Conservation (phyloP, 2,329 filamentous ascomycete genomes). For the Scytalidium lignicola region DNA sequence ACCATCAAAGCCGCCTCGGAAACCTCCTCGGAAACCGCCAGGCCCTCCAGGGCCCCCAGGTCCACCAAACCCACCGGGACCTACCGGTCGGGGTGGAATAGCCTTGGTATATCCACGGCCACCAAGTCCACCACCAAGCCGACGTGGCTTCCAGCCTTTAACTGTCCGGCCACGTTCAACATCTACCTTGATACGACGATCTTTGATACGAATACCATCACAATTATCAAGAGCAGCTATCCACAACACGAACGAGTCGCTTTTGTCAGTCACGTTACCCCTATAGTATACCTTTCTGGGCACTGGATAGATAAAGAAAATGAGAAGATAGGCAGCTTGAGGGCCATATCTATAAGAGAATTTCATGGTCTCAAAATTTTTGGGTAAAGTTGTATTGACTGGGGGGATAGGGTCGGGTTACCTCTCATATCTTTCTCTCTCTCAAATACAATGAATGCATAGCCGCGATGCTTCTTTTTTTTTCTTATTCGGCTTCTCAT, state of each 20-base stretch:
- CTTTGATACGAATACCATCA: constrained; percentile 89
- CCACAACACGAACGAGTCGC: constrained; percentile 54
- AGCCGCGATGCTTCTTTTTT: constrained; percentile 81
- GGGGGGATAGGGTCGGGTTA: constrained; percentile 52
- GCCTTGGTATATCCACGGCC: constrained; percentile 90
- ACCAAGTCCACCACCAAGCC: constrained; percentile 86
- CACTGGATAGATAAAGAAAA: constrained; percentile 19
- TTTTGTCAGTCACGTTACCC: constrained; percentile 66
- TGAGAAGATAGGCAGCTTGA: constrained; percentile 32
- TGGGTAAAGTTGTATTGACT: constrained; percentile 28
- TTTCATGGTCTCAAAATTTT: constrained; percentile 12
- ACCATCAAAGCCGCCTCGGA: constrained; percentile 31
- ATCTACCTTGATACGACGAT: constrained; percentile 87
- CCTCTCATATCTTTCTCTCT: constrained; percentile 99
- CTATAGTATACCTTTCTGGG: constrained; percentile 39
- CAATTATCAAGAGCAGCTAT: constrained; percentile 82
- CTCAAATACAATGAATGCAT: constrained; percentile 96
- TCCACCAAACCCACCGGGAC: constrained; percentile 54
- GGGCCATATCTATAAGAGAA: constrained; percentile 38
- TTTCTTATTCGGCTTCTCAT: constrained; percentile 68
- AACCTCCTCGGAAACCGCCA: constrained; percentile 30
- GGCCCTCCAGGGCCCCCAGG: constrained; percentile 35
- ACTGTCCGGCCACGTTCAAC: constrained; percentile 95
- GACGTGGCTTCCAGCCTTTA: constrained; percentile 85
- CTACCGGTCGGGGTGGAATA: constrained; percentile 64